phyloP scores from a whole-genome alignment of 2,329 filamentous ascomycete genomes.

The Sclerotinia spermophila region DNA sequence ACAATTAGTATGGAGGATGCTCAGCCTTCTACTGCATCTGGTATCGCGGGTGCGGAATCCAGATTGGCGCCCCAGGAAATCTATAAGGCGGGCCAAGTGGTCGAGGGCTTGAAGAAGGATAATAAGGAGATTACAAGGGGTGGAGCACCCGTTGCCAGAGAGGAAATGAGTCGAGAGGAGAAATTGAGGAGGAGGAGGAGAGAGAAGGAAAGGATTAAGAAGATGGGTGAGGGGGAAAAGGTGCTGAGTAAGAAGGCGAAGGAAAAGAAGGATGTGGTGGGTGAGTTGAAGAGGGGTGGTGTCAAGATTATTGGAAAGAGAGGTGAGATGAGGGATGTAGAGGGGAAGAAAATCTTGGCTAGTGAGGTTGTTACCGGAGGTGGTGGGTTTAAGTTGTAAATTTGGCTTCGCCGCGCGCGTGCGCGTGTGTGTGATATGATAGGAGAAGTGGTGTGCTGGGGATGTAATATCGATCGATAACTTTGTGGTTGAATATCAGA shows the following conservation, averaged over 20 bases:
- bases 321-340: conserved; percentile 78
- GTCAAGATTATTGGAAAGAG: conserved; percentile 91
- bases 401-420: too few species aligned
- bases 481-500: background rate
- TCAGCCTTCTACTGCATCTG: conserved; percentile 76
- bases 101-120: conserved; percentile 50
- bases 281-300: conserved; percentile 70
- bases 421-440: background rate
- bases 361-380: conserved; percentile 48
- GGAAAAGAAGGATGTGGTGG: conserved; percentile 48
- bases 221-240: conserved; percentile 55
- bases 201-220: conserved; percentile 80
- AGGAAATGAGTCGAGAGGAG: conserved; percentile 87
- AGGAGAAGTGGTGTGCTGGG: background rate
- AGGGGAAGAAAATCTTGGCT: conserved; percentile 69
- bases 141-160: conserved; percentile 71
- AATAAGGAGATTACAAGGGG: conserved; percentile 74
- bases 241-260: conserved; percentile 57
- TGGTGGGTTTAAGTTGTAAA: conserved; percentile 59
- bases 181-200: conserved; percentile 71
- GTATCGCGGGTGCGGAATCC: conserved; percentile 63
- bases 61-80: conserved; percentile 92
- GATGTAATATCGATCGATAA: background rate
- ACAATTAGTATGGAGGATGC: conserved; percentile 94
- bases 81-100: conserved; percentile 74